These are phyloP conservation scores for Trichoderma sp. DNA, from an alignment of 2,329 filamentous ascomycete species.

Conservation along the genomic window DNA sequence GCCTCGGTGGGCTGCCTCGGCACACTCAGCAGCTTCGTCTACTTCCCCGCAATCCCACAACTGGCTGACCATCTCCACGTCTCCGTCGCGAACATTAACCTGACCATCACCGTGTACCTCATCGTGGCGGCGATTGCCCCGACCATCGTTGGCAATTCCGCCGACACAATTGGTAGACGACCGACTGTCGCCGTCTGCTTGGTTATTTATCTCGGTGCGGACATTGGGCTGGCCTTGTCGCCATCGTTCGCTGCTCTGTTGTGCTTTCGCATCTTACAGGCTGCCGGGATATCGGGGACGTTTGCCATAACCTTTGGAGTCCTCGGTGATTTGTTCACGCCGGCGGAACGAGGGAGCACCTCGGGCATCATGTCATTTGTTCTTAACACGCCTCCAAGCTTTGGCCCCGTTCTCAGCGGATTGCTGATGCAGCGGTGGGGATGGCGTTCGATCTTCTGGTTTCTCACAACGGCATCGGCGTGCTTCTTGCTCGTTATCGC, in stretches of 20 bases:
- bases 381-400: slow-evolving; percentile 44
- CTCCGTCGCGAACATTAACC: slow-evolving; percentile 39
- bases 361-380: slow-evolving; percentile 51
- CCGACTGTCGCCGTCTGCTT: slow-evolving; percentile 52
- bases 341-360: slow-evolving; percentile 57
- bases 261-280: slow-evolving; percentile 53
- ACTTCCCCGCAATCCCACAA: slow-evolving; percentile 48
- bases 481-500: slow-evolving; percentile 46
- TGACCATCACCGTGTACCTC: slow-evolving; percentile 47
- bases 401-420: slow-evolving; percentile 56
- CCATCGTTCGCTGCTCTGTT: slow-evolving; percentile 48
- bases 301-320: slow-evolving; percentile 56
- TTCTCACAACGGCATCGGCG: slow-evolving; percentile 47
- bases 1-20: neutral
- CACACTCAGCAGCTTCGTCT: slow-evolving; percentile 38
- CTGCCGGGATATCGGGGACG: slow-evolving; percentile 54
- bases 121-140: slow-evolving; percentile 57
- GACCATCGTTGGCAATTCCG: slow-evolving; percentile 52
- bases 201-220: slow-evolving; percentile 47
- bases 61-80: slow-evolving; percentile 45
- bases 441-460: slow-evolving; percentile 60
- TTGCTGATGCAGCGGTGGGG: slow-evolving; percentile 52
- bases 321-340: slow-evolving; percentile 58
- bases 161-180: slow-evolving; percentile 50
- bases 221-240: slow-evolving; percentile 49